These are phyloP conservation scores for Mycena galericulata DNA, from an alignment of 768 basidiomycete species.

Conservation along the genomic window DNA sequence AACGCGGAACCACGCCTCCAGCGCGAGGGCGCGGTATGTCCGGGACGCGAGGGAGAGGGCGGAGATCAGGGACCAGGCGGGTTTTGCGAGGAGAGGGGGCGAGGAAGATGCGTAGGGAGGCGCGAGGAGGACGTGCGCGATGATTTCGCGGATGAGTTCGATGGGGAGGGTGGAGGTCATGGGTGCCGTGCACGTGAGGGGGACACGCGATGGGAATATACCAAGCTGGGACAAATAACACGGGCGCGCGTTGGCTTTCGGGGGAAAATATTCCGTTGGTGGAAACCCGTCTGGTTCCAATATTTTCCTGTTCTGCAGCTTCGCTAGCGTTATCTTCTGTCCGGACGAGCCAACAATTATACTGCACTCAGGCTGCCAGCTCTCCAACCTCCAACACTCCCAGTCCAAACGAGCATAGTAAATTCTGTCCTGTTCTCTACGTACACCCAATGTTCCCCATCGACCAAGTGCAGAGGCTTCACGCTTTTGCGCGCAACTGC, in stretches of 20 bases:
- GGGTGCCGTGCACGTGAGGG: no score
- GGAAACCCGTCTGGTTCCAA: no score
- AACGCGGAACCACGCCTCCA: conserved; percentile 49
- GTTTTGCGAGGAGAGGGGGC: neutral
- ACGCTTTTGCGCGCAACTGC: conserved; percentile 37
- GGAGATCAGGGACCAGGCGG: conserved; percentile 41
- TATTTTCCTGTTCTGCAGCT: no score
- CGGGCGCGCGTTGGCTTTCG: neutral
- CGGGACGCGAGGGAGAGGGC: conserved; percentile 46
- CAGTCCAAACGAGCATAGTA: neutral
- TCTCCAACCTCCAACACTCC: conserved; percentile 3
- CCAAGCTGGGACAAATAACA: no score
- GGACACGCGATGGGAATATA: no score
- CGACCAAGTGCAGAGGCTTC: conserved; percentile 28
- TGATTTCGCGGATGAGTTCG: conserved; percentile 51
- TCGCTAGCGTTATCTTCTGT: no score
- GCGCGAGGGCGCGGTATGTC: conserved; percentile 41
- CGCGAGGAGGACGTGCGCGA: conserved; percentile 38
- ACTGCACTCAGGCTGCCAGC: no score
- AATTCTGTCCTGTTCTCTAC: neutral
- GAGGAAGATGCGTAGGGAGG: conserved; percentile 20
- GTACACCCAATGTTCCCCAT: conserved; percentile 27
- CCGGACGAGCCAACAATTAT: no score
- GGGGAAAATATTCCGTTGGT: no score
- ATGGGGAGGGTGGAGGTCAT: conserved; percentile 39